Conservation (phyloP, 169 alveolate species). For the Eimeria maxima region DNA sequence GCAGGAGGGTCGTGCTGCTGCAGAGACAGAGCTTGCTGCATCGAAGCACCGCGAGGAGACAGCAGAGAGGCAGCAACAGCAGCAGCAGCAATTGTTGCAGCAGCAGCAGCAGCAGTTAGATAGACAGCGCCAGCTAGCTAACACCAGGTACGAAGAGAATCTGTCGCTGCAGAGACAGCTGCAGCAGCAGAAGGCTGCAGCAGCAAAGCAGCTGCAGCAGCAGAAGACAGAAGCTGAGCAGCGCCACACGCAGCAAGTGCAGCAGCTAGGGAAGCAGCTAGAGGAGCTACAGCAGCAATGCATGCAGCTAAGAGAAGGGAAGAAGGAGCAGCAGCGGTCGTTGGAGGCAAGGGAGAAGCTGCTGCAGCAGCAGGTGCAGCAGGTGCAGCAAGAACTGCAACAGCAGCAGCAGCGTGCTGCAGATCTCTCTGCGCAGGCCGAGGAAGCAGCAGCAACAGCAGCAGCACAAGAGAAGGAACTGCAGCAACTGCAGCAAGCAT, state of each 20-base stretch:
- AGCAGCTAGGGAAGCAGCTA: constrained; percentile 40
- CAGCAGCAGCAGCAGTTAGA: constrained; percentile 76
- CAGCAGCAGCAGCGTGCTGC: constrained; percentile 45
- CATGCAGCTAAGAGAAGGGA: background rate
- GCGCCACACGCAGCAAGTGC: constrained; percentile 41
- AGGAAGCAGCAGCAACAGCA: constrained; percentile 71
- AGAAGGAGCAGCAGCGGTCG: constrained; percentile 44
- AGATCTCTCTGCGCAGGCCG: constrained; percentile 41
- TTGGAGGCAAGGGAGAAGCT: constrained; percentile 3
- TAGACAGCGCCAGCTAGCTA: constrained; percentile 64
- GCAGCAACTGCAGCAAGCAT: constrained; percentile 49
- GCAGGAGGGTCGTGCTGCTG: constrained; percentile 58
- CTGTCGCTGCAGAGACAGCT: constrained; percentile 52
- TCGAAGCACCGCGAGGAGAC: constrained; percentile 18
- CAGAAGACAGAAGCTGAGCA: constrained; percentile 36
- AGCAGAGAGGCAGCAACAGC: constrained; percentile 73
- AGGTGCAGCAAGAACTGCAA: constrained; percentile 49
- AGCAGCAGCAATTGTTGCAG: constrained; percentile 64
- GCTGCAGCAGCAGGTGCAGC: constrained; percentile 55
- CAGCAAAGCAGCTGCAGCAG: constrained; percentile 70
- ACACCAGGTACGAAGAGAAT: constrained; percentile 39
- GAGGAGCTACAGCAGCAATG: constrained; percentile 52
- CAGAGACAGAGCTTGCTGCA: constrained; percentile 21
- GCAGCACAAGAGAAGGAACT: constrained; percentile 44
- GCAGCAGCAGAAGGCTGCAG: constrained; percentile 72